Base-by-base conservation (phyloP, 768 basidiomycete genomes). In the Cytidiella melzeri region DNA sequence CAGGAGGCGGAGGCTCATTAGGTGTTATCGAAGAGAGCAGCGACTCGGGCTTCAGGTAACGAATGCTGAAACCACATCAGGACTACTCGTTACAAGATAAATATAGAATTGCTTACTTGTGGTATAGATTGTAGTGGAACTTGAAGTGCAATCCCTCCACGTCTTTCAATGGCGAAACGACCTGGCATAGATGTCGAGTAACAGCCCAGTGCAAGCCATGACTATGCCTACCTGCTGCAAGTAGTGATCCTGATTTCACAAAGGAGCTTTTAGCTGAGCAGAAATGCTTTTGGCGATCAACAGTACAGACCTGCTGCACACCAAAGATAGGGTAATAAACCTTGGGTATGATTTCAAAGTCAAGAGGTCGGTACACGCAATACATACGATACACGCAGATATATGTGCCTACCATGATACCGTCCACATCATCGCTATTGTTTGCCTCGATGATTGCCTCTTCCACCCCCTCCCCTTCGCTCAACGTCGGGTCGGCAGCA, bases 311-410 rank as follows among this genome's bases (percentile, higher is more conserved):
- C 81, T 92, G 91, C 53, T 82, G 83, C 28, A 74, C 80, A 20
- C 95, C 95, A 60, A 90, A 96, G 56, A 97, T 95, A 1, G 96
- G 96, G 68, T 91, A 99, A 68, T 97, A 96, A 10, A 94, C 89
- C 91, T 92, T 49, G 13, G 37, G 25, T 41, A 38, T 12, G 27
- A 23, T 38, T 21, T 41, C 24, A 39, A 13, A 37, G n/a, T n/a
- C n/a, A n/a, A 23, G 19, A 40, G 11, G 45, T 34, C 23, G 47
- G 25, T 51, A 48, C 43, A 56, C 18, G 18, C 20, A 20, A 13
- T n/a, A 41, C 5, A 26, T 12, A 2, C 11, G 15, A 42, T 21
- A n/a, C 5, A 41, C 18, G 43, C 24, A 50, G 55, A 51, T 25
- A 47, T 44, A 48, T 20, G 13, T 24, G 58, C 79, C 53, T 56